Evolutionary conservation across 2,329 filamentous ascomycete genomes (phyloP).

Genomic region (Stagonosporopsis rhizophila): DNA sequence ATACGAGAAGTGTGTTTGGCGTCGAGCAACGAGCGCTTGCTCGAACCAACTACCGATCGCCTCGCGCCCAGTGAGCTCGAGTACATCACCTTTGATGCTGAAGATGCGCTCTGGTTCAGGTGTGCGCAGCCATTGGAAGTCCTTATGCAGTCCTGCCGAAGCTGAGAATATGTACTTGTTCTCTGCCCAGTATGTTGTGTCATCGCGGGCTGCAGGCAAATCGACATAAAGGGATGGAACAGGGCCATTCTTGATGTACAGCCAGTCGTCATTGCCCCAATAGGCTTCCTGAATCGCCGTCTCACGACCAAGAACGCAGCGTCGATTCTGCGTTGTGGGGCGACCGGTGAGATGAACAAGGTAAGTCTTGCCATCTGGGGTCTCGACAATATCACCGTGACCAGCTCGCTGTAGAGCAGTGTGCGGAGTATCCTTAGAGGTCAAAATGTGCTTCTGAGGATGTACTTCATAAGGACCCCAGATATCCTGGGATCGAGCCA

Average conservation of each 20-base stretch:
- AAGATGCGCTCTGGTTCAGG: slow-evolving; percentile 58
- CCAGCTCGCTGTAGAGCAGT: slow-evolving; percentile 45
- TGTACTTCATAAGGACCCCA: slow-evolving; percentile 53
- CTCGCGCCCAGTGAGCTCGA: slow-evolving; percentile 64
- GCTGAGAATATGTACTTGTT: slow-evolving; percentile 57
- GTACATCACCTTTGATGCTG: slow-evolving; percentile 51
- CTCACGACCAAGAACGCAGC: slow-evolving; percentile 48
- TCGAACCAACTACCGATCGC: slow-evolving; percentile 57
- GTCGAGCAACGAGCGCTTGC: slow-evolving; percentile 62
- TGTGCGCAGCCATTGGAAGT: slow-evolving; percentile 65
- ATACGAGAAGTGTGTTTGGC: slow-evolving; percentile 67
- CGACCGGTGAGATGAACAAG: slow-evolving; percentile 46
- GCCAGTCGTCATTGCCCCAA: slow-evolving; percentile 68
- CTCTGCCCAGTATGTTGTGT: slow-evolving; percentile 50
- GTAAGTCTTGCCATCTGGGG: slow-evolving; percentile 43
- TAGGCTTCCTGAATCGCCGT: slow-evolving; percentile 63
- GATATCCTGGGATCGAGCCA: slow-evolving; percentile 49
- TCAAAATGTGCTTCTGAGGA: slow-evolving; percentile 52
- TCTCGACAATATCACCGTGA: slow-evolving; percentile 49
- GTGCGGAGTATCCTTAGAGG: slow-evolving; percentile 47
- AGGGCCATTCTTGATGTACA: slow-evolving; percentile 66
- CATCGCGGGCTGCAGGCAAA: slow-evolving; percentile 37
- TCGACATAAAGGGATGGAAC: slow-evolving; percentile 52
- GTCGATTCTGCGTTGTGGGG: slow-evolving; percentile 41
- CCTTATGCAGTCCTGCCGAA: slow-evolving; percentile 55